Evolutionary conservation across 2,329 filamentous ascomycete genomes (phyloP).

Genomic region (Clarireedia sp.): DNA sequence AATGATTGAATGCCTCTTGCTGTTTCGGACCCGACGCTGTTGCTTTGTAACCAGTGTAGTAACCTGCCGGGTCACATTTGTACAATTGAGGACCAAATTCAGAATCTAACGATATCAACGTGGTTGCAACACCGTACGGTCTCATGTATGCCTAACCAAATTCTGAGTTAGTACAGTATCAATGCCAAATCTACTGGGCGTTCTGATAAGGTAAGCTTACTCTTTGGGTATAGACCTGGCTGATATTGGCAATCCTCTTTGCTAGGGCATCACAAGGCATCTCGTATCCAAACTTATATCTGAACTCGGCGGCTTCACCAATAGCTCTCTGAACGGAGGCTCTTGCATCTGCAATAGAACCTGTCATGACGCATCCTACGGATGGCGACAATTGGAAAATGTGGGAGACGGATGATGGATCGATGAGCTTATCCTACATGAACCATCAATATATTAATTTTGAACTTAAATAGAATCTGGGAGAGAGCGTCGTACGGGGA

Average conservation of each 20-base stretch:
- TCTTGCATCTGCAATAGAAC: slow-evolving; percentile 93
- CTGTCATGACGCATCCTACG: slow-evolving; percentile 96
- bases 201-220: slow-evolving; percentile 44
- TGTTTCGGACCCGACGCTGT: slow-evolving; percentile 96
- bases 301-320: slow-evolving; percentile 93
- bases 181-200: slow-evolving; percentile 26
- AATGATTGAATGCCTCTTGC: slow-evolving; percentile 94
- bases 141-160: slow-evolving; percentile 80
- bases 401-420: slow-evolving; percentile 92
- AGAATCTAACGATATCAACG: slow-evolving; percentile 85
- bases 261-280: slow-evolving; percentile 97
- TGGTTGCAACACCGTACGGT: slow-evolving; percentile 90
- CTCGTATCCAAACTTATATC: slow-evolving; percentile 98
- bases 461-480: slow-evolving; percentile 10
- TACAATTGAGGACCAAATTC: slow-evolving; percentile 91
- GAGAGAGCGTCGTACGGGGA: slow-evolving; percentile 62
- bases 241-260: slow-evolving; percentile 97
- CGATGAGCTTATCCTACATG: slow-evolving; percentile 91
- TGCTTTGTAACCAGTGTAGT: slow-evolving; percentile 97
- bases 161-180: slow-evolving; percentile 16
- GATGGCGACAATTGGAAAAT: slow-evolving; percentile 95
- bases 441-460: slow-evolving; percentile 17
- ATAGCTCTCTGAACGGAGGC: slow-evolving; percentile 88
- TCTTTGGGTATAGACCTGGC: slow-evolving; percentile 96
- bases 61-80: slow-evolving; percentile 97